These are phyloP conservation scores for Penicillium riverlandense DNA, from an alignment of 495 filamentous ascomycete species.

Conservation along the genomic window DNA sequence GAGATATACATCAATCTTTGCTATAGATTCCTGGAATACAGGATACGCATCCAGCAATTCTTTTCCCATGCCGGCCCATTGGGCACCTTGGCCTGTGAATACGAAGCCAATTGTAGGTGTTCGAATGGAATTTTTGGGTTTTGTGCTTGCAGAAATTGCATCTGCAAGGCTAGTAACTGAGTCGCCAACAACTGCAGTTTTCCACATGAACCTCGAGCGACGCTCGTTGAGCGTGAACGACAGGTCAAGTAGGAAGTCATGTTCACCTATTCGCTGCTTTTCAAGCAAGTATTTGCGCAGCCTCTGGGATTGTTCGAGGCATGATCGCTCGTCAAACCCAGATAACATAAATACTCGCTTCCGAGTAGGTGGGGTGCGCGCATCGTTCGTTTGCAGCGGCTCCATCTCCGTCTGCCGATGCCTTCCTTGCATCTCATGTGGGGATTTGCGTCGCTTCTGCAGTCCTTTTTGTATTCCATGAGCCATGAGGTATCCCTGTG, in stretches of 20 bases:
- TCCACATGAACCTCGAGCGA: slow-evolving; percentile 17
- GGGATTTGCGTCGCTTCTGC: background rate
- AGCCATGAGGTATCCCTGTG: slow-evolving; percentile 2
- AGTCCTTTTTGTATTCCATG: background rate
- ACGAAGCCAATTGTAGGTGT: slow-evolving; percentile 9
- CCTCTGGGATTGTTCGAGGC: background rate
- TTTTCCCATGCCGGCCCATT: slow-evolving; percentile 28
- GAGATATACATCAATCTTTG: slow-evolving; percentile 10
- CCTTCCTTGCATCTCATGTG: no score
- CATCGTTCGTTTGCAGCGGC: no score
- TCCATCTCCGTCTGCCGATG: no score
- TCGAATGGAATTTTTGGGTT: background rate
- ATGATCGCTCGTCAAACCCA: slow-evolving; percentile 10
- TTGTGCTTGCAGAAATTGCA: slow-evolving; percentile 1
- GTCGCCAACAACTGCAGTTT: slow-evolving; percentile 7
- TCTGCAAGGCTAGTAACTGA: slow-evolving; percentile 1
- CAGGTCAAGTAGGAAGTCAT: slow-evolving; percentile 14
- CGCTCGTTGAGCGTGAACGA: slow-evolving; percentile 23
- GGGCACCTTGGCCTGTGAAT: slow-evolving; percentile 42
- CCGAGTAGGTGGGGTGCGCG: no score
- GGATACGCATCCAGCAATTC: slow-evolving; percentile 26
- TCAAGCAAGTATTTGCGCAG: slow-evolving; percentile 8
- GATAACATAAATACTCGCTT: slow-evolving; percentile 11
- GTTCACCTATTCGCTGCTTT: background rate
- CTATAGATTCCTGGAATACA: slow-evolving; percentile 23